Conservation (phyloP, 805 yeast genomes). For the Yamadazyma takamatsuzukensis region DNA sequence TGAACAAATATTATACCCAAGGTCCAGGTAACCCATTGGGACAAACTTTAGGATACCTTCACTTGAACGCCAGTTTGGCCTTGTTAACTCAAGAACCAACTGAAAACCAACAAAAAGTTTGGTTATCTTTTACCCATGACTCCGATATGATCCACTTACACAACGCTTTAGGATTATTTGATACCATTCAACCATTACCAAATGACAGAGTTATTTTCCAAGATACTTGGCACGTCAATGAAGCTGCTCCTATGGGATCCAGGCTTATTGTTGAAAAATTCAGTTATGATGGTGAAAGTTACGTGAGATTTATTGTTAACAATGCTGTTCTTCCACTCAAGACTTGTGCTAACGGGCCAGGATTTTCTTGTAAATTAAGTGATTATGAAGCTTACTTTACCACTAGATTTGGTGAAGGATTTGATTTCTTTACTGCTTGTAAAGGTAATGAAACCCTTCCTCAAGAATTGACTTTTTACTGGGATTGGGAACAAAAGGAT, state of each 20-base stretch:
- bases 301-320: conserved; percentile 33
- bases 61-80: conserved; percentile 43
- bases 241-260: conserved; percentile 35
- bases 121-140: conserved; percentile 73
- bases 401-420: conserved; percentile 17
- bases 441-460: conserved; percentile 17
- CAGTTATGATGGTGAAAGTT: conserved; percentile 22
- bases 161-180: conserved; percentile 57
- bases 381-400: conserved; percentile 24
- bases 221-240: conserved; percentile 38
- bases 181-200: conserved; percentile 39
- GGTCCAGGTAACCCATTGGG: conserved; percentile 62
- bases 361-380: conserved; percentile 34
- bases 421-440: conserved; percentile 23
- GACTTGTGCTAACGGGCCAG: conserved; percentile 33
- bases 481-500: conserved; percentile 38
- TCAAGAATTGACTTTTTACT: conserved; percentile 28
- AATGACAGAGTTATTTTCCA: conserved; percentile 44
- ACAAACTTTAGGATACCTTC: conserved; percentile 55
- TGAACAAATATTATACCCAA: conserved; percentile 53
- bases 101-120: conserved; percentile 44
- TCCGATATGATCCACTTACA: conserved; percentile 55
- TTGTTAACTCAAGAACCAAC: conserved; percentile 42
- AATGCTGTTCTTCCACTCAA: conserved; percentile 35
- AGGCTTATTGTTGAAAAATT: conserved; percentile 33